Evolutionary conservation across 106 monocot genomes (phyloP), one percentile per base, ranked within the genome.

Genomic region (Dendrobium catenatum): DNA sequence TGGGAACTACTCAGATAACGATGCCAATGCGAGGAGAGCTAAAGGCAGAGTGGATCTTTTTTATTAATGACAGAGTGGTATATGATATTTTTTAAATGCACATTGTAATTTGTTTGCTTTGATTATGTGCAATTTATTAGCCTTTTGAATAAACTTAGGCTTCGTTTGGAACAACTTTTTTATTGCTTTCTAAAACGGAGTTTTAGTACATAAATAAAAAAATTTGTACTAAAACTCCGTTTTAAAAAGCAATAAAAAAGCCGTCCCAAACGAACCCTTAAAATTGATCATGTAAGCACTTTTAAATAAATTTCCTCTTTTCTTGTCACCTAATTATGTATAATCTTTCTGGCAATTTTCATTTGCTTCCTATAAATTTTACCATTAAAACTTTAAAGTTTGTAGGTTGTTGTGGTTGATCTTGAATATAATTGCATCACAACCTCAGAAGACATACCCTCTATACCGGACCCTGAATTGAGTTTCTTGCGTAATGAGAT

Each of bases 351-450:
- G 70, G 4, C 70, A 70, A 37, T 33, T 70, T 70, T 26, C 26
- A 70, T 33, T 70, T 24, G 67, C 10, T 10, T 68, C 26, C 67
- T 11, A 68, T 68, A 33, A 70, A 70, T 29, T 74, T 74, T 74
- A 44, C 47, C 5, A 26, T 24, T 76, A 22, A 48, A 47, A 77
- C 26, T 78, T 82, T 75, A n/a, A 80, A 81, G 73, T 44, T 77
- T 90, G 70, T 80, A 99, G 99, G 99, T 99, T 64, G 95, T 99
- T 66, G 91, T 99, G 48, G 99, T 99, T 68, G 95, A 99, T 82
- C 95, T 99, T 81, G 99, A 99, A 46, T 85, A 86, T 82, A 99
- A 99, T 80, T 83, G 85, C 59, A 93, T 99, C 56, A 88, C 88
- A 9, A 93, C 89, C 6, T 79, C 99, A 73, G 99, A 99, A 82